Percentiles rank a stretch among this genome's conserved stretches.
phyloP scores from a whole-genome alignment of 2,329 filamentous ascomycete species.

The Cordyceps cicadae region DNA sequence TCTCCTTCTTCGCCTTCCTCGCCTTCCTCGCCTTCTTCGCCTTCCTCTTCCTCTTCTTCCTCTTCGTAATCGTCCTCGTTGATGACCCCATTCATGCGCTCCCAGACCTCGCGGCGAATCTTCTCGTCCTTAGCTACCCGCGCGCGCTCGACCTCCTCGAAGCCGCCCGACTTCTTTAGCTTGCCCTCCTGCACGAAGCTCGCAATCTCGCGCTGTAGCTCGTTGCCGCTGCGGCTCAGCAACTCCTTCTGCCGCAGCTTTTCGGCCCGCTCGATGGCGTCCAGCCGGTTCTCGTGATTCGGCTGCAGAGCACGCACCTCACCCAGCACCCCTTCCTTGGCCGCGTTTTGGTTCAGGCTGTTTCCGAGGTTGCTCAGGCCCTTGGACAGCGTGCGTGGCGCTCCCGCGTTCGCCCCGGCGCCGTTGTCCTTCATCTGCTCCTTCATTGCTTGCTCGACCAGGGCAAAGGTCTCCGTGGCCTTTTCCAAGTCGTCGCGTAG shows the following conservation, averaged over 20 bases:
- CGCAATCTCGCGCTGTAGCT: conserved; percentile 75
- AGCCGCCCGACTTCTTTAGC: conserved; percentile 90
- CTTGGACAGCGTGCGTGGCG: conserved; percentile 48
- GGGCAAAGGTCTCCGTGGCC: conserved; percentile 81
- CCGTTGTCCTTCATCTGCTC: conserved; percentile 79
- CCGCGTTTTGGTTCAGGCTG: conserved; percentile 62
- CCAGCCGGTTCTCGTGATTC: conserved; percentile 86
- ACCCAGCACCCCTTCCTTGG: conserved; percentile 84
- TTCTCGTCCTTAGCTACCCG: conserved; percentile 79
- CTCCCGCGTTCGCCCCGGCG: conserved; percentile 39
- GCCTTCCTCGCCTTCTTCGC: too few species aligned
- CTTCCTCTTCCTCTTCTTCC: conserved; percentile 16
- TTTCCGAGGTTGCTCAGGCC: conserved; percentile 46
- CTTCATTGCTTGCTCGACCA: conserved; percentile 97
- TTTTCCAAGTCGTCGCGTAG: conserved; percentile 93
- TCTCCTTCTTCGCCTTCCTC: conserved; percentile 16
- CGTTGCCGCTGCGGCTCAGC: conserved; percentile 63
- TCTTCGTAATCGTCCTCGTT: conserved; percentile 22
- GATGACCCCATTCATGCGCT: conserved; percentile 52
- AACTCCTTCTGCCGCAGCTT: conserved; percentile 85
- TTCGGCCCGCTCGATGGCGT: conserved; percentile 96
- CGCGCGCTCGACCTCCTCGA: conserved; percentile 85
- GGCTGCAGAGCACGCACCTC: conserved; percentile 90
- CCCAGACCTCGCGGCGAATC: conserved; percentile 72
- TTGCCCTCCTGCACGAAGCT: conserved; percentile 83